A percentile compares a stretch with the other conserved stretches of the same genome.
Evolutionary conservation across 139 green algal species (phyloP).

Genomic region (Picochlorum sp.): DNA sequence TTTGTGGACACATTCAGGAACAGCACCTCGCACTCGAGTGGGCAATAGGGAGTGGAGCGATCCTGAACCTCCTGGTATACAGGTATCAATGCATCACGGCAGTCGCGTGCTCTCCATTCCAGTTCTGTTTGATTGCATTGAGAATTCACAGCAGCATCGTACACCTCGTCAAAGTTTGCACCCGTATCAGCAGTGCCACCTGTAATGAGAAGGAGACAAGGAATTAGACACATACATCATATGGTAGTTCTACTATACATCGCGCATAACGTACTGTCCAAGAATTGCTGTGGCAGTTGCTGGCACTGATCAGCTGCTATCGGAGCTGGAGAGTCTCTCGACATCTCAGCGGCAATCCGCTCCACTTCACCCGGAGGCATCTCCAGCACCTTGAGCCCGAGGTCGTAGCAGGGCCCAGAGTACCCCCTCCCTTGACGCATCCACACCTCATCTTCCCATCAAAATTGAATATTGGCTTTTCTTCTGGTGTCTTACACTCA

Average conservation of each 20-base stretch:
- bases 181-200: not conserved
- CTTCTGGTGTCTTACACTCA: not conserved
- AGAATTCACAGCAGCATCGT: not conserved
- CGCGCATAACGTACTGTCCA: not conserved
- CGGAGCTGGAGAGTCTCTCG: not conserved
- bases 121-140: not conserved
- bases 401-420: conserved; percentile 2
- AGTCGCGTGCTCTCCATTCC: conserved; percentile 3
- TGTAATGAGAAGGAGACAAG: not conserved
- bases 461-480: conserved; percentile 4
- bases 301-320: conserved; percentile 1
- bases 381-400: not conserved
- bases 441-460: not conserved
- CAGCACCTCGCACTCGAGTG: not conserved
- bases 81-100: conserved; percentile 10
- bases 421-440: not conserved
- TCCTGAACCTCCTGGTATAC: conserved; percentile 14
- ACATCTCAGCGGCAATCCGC: conserved; percentile 1
- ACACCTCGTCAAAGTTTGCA: conserved; percentile 1
- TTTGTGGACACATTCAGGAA: conserved; percentile 1
- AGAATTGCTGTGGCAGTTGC: not conserved
- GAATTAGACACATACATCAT: not conserved
- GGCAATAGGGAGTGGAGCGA: not conserved
- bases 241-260: not conserved
- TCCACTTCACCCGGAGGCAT: not conserved